These are phyloP conservation scores for Candida tammaniensis DNA, from an alignment of 805 yeast genomes.

Conservation along the genomic window DNA sequence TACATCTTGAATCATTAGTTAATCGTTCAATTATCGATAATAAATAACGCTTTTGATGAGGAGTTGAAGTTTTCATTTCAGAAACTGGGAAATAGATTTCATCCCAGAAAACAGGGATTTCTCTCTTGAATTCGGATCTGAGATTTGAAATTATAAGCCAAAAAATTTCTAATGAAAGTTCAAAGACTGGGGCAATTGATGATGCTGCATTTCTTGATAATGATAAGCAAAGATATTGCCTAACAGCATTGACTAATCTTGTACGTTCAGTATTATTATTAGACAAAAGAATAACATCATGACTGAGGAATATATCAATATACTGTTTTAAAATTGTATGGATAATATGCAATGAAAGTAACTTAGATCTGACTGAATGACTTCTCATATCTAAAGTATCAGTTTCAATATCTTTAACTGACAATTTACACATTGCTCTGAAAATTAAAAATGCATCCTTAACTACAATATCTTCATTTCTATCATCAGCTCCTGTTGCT, in stretches of 20 bases:
- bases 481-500: slow-evolving; percentile 41
- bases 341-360: slow-evolving; percentile 82
- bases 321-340: slow-evolving; percentile 84
- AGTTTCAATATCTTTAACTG: slow-evolving; percentile 78
- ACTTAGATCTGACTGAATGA: slow-evolving; percentile 87
- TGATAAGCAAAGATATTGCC: slow-evolving; percentile 79
- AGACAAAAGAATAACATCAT: slow-evolving; percentile 50
- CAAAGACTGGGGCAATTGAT: slow-evolving; percentile 86
- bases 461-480: slow-evolving; percentile 65
- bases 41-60: slow-evolving; percentile 89
- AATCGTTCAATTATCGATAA: slow-evolving; percentile 76
- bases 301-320: slow-evolving; percentile 72
- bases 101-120: slow-evolving; percentile 87
- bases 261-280: slow-evolving; percentile 51
- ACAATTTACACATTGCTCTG: slow-evolving; percentile 91
- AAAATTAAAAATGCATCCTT: slow-evolving; percentile 92
- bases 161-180: slow-evolving; percentile 86
- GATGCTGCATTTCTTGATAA: slow-evolving; percentile 92
- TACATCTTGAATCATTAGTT: slow-evolving; percentile 83
- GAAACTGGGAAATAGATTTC: slow-evolving; percentile 94
- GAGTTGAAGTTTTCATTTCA: slow-evolving; percentile 85
- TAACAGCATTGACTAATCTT: slow-evolving; percentile 70
- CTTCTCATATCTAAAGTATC: slow-evolving; percentile 81
- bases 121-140: slow-evolving; percentile 85
- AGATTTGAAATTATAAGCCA: slow-evolving; percentile 84